Conservation (phyloP, 2,329 filamentous ascomycete species). For the Domatiomyces globalis region DNA sequence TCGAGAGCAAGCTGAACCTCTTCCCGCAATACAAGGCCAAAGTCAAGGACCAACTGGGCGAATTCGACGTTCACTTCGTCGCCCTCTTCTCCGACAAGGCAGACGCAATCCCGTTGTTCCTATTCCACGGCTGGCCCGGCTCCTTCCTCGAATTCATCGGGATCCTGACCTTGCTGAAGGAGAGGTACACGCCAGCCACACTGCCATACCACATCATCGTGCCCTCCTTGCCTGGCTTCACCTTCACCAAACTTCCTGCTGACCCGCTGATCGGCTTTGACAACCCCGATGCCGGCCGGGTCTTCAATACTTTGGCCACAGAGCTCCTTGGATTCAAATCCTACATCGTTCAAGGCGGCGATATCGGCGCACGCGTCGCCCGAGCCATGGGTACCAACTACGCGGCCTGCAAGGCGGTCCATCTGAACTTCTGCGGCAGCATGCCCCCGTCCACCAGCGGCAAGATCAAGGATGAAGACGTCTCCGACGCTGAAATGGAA, state of each 20-base stretch:
- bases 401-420: constrained; percentile 17
- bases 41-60: constrained; percentile 26
- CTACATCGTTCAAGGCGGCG: constrained; percentile 45
- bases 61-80: constrained; percentile 33
- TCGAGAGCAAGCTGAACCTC: constrained; percentile 32
- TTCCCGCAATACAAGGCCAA: constrained; percentile 37
- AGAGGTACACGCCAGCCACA: constrained; percentile 34
- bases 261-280: constrained; percentile 29
- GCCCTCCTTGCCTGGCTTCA: constrained; percentile 42
- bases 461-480: not conserved
- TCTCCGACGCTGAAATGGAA: constrained; percentile 21
- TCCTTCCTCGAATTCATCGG: constrained; percentile 43
- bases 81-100: constrained; percentile 39
- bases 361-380: constrained; percentile 37
- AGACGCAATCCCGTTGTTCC: constrained; percentile 37
- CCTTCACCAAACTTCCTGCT: constrained; percentile 35
- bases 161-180: constrained; percentile 33
- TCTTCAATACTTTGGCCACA: constrained; percentile 39
- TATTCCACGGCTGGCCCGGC: constrained; percentile 30
- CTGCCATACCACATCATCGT: constrained; percentile 46
- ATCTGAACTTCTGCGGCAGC: not conserved
- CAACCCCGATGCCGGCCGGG: constrained; percentile 26
- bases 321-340: constrained; percentile 35
- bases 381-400: constrained; percentile 30
- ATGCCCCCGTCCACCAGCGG: not conserved